Base-by-base conservation (phyloP, 192 early-diverging fungal genomes). In the Coemansia sp. region DNA sequence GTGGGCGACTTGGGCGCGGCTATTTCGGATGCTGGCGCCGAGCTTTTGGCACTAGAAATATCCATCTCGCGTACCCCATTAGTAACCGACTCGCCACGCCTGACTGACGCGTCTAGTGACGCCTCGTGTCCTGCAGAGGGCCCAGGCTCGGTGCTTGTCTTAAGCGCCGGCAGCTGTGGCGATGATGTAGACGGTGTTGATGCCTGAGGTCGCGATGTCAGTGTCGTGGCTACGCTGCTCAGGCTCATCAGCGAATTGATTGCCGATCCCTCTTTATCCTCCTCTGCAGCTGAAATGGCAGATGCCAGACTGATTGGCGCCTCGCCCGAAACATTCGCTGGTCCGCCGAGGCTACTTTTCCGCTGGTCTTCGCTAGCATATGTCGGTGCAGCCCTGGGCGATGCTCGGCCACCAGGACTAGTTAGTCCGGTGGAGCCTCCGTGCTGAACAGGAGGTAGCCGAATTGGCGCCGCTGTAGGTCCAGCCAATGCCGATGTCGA, bases 201-300 rank as follows among this genome's bases (percentile, higher is more conserved):
- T 3, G 50, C 53, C 31, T 63, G 74, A 0, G 68, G 68, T 2
- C 74, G 64, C 41, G 74, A 38, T 6, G 74, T 78, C 33, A 78
- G 52, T 16, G 74, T 57, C 0, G 68, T 63, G 10, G 74, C 74
- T 13, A 66, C 74, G 28, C 69, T 67, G 57, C 74, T 78, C 35
- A 78, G 57, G 37, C 74, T 78, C 74, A 78, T 78, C 20, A 78
- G 68, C 14, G 74, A 78, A 50, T 78, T 78, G 37, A 78, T 70
- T 13, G 74, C 74, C 20, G 68, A 78, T 30, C 49, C 74, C 8
- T 78, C 74, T 36, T 78, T 70, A 55, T 78, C 74, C 12, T 78
- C 74, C n/a, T 78, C 68, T 0, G 56, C 54, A 0, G 50, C 57
- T 0, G 74, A 56, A 7, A 63, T 45, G 4, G 61, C 68, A 5